phyloP scores from a whole-genome alignment of 1,139 yeast species.

The Yamadazyma epiphylla region DNA sequence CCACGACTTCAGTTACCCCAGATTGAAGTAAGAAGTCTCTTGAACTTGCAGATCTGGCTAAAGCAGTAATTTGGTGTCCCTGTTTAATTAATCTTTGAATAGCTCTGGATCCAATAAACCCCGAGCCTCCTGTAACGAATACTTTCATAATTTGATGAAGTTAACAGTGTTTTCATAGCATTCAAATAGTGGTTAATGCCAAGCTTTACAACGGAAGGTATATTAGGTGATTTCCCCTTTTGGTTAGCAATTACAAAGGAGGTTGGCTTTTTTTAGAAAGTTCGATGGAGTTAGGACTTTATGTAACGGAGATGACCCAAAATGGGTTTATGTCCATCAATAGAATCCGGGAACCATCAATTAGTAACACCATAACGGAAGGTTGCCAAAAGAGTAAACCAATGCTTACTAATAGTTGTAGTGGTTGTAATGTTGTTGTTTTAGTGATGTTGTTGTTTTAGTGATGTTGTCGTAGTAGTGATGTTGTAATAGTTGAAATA shows the following conservation, averaged over 20 bases:
- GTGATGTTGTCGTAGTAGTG: too few species aligned
- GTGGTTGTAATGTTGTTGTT: too few species aligned
- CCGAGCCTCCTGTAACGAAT: constrained; percentile 39
- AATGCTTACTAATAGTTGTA: not conserved
- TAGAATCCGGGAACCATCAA: too few species aligned
- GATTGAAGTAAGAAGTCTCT: constrained; percentile 23
- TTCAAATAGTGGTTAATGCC: too few species aligned
- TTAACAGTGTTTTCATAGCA: not conserved
- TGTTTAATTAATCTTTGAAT: constrained; percentile 20
- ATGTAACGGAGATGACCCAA: too few species aligned
- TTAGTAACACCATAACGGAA: too few species aligned
- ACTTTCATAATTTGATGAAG: constrained; percentile 13
- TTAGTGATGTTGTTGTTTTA: too few species aligned
- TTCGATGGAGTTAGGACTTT: too few species aligned
- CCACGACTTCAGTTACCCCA: constrained; percentile 16
- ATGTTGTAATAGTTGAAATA: too few species aligned
- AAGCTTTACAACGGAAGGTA: not conserved
- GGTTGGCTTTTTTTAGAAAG: not conserved
- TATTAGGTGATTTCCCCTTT: not conserved
- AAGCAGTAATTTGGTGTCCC: constrained; percentile 31
- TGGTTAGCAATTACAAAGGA: not conserved
- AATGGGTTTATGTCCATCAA: too few species aligned
- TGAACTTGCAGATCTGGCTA: constrained; percentile 31
- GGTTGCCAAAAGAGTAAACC: too few species aligned
- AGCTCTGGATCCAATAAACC: constrained; percentile 34